phyloP scores from a whole-genome alignment of 2,329 filamentous ascomycete species.

The Emmonsiellopsis sp. region DNA sequence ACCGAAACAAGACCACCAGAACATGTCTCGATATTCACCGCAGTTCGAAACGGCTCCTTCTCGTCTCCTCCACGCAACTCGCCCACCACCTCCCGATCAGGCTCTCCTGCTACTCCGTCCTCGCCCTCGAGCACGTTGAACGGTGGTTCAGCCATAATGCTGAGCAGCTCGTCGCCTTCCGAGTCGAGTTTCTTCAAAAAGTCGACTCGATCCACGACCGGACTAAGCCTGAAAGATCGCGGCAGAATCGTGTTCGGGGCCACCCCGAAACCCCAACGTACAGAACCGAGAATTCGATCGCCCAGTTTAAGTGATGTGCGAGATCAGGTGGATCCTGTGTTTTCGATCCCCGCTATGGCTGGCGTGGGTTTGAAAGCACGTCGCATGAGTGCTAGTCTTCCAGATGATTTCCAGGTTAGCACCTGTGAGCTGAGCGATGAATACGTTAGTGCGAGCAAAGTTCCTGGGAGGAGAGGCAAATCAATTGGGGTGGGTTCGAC shows the following conservation, averaged over 20 bases:
- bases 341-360: constrained; percentile 52
- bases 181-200: constrained; percentile 9
- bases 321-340: constrained; percentile 16
- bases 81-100: constrained; percentile 26
- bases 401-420: constrained; percentile 66
- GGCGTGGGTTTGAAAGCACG: constrained; percentile 70
- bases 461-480: constrained; percentile 64
- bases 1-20: background rate
- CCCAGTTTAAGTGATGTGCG: constrained; percentile 18
- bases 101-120: constrained; percentile 27
- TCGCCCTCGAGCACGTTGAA: constrained; percentile 26
- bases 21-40: constrained; percentile 4
- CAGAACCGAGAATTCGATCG: constrained; percentile 17
- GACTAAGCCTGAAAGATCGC: constrained; percentile 15
- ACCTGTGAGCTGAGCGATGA: constrained; percentile 60
- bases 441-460: constrained; percentile 60
- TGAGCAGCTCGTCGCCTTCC: constrained; percentile 7
- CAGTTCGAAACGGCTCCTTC: constrained; percentile 22
- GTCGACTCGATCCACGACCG: constrained; percentile 15
- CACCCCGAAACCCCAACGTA: constrained; percentile 13
- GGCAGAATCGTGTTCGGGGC: constrained; percentile 18
- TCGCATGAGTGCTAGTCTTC: constrained; percentile 64
- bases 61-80: constrained; percentile 28
- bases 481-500: constrained; percentile 74
- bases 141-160: constrained; percentile 11